A percentile compares a stretch with the other conserved stretches of the same genome.
Evolutionary conservation across 1,284 basidiomycete species (phyloP).

Genomic region (Boletus sp.): DNA sequence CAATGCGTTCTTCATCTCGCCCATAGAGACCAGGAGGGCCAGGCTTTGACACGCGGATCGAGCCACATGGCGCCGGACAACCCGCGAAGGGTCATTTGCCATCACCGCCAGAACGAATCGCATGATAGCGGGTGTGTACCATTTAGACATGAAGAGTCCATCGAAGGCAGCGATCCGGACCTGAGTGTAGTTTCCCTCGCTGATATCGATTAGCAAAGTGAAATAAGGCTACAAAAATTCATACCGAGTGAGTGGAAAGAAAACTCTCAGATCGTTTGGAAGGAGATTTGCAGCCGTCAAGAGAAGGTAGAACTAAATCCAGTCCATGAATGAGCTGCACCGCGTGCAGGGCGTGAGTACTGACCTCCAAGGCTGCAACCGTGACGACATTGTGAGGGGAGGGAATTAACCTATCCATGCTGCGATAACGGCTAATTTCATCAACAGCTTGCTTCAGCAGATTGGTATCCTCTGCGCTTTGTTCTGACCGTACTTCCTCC

Average conservation of each 20-base stretch:
- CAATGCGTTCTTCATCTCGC: slow-evolving; percentile 75
- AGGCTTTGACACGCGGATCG: slow-evolving; percentile 84
- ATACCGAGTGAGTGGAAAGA: slow-evolving; percentile 87
- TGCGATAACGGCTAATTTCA: slow-evolving; percentile 88
- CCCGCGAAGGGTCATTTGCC: slow-evolving; percentile 78
- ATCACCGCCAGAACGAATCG: slow-evolving; percentile 90
- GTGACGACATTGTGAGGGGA: slow-evolving; percentile 94
- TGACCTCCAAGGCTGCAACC: slow-evolving; percentile 82
- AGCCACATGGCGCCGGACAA: slow-evolving; percentile 83
- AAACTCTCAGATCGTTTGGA: slow-evolving; percentile 76
- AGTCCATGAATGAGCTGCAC: slow-evolving; percentile 7
- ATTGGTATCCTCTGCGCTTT: slow-evolving; percentile 61
- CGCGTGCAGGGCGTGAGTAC: slow-evolving; percentile 21
- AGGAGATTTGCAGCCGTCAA: slow-evolving; percentile 77
- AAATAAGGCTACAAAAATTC: slow-evolving; percentile 23
- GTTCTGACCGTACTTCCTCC: slow-evolving; percentile 59
- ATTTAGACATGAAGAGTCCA: slow-evolving; percentile 86
- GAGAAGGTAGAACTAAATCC: slow-evolving; percentile 72
- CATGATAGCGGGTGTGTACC: slow-evolving; percentile 81
- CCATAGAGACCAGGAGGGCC: slow-evolving; percentile 82
- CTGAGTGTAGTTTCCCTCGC: slow-evolving; percentile 90
- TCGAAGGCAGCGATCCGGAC: slow-evolving; percentile 93
- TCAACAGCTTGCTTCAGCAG: slow-evolving; percentile 69
- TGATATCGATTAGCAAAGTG: slow-evolving; percentile 33
- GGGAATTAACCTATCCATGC: slow-evolving; percentile 92